These are phyloP conservation scores for Niveomyces coronatus DNA, from an alignment of 2,329 filamentous ascomycete species.

Conservation along the genomic window DNA sequence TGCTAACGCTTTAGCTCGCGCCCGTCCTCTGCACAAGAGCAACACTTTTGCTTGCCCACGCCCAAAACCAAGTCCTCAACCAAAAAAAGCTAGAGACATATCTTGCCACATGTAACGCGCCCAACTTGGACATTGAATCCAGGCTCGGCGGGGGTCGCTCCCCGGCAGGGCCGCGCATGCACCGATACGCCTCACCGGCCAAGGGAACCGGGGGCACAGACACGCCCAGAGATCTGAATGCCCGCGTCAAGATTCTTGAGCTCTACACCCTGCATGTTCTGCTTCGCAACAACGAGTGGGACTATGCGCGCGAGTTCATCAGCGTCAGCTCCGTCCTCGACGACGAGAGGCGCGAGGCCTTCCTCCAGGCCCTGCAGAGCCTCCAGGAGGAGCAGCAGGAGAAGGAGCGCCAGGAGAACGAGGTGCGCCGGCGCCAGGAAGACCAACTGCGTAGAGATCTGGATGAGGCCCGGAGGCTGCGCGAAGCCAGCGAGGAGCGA, in stretches of 20 bases:
- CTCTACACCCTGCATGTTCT: constrained; percentile 92
- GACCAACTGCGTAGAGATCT: constrained; percentile 45
- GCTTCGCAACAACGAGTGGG: constrained; percentile 91
- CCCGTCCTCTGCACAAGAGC: too few species aligned
- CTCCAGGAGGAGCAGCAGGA: constrained; percentile 75
- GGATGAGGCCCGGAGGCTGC: constrained; percentile 44
- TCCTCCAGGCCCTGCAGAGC: constrained; percentile 74
- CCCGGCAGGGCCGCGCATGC: constrained; percentile 24
- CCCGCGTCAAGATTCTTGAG: constrained; percentile 84
- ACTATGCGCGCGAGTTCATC: constrained; percentile 89
- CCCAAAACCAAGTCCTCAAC: constrained; percentile 70
- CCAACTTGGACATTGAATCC: constrained; percentile 60
- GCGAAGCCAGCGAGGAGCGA: constrained; percentile 49
- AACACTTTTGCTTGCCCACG: constrained; percentile 84
- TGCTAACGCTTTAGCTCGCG: neutral
- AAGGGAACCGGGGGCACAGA: constrained; percentile 55
- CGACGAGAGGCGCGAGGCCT: constrained; percentile 82
- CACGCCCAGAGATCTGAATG: constrained; percentile 74
- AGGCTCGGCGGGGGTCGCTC: constrained; percentile 43
- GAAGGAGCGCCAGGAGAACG: constrained; percentile 54
- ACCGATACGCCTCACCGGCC: constrained; percentile 34
- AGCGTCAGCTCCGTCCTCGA: constrained; percentile 76
- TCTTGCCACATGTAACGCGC: constrained; percentile 64
- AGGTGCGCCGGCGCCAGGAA: constrained; percentile 45
- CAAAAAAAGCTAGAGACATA: constrained; percentile 84